Base-by-base conservation (phyloP, 192 early-diverging fungal species). In the Chytriomyces confervae region DNA sequence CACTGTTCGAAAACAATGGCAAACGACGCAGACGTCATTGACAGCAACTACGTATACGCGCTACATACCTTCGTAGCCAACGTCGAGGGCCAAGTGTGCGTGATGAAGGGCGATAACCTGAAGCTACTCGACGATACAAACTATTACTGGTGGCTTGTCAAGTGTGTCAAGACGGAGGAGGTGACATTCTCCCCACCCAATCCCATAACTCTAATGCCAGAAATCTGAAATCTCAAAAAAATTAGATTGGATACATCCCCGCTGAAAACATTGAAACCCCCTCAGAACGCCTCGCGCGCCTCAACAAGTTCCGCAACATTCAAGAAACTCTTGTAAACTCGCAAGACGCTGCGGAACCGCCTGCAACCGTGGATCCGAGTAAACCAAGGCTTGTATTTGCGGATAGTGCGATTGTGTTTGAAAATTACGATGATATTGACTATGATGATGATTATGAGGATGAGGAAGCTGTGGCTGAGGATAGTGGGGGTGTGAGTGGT, bases 241-340 rank as follows among this genome's bases (percentile, higher is more conserved):
- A 74, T 43, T 84, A 91, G 79, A 91, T 95, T 80, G 94, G 94
- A 16, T 95, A 95, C 79, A 93, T 95, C 65, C 94, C 94, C 29
- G 94, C 94, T 5, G 94, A 95, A 77, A 94, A 95, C 73, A 91
- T 95, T 49, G 94, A 95, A 88, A 95, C 93, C 4, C 94, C 94
- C 0, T 91, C 84, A 79, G 94, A 95, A 76, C 87, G 92, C 44
- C 73, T 95, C 50, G 94, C 93, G 10, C 85, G 94, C 49, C 79
- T 95, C 36, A 94, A 95, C 79, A 92, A 92, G 75, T 85, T 87
- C 68, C 79, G 87, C 45, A 95, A 95, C 83, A 89, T 95, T 5
- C 84, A 90, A 68, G 72, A 74, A 48, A 74, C 67, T 48, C 72
- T 74, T 29, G 72, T 44, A 2, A 74, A 61, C 27, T 13, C 72